A percentile compares a stretch with the other conserved stretches of the same genome.
Evolutionary conservation across 2,329 filamentous ascomycete genomes (phyloP).

Genomic region (Sclerotinia glacialis): DNA sequence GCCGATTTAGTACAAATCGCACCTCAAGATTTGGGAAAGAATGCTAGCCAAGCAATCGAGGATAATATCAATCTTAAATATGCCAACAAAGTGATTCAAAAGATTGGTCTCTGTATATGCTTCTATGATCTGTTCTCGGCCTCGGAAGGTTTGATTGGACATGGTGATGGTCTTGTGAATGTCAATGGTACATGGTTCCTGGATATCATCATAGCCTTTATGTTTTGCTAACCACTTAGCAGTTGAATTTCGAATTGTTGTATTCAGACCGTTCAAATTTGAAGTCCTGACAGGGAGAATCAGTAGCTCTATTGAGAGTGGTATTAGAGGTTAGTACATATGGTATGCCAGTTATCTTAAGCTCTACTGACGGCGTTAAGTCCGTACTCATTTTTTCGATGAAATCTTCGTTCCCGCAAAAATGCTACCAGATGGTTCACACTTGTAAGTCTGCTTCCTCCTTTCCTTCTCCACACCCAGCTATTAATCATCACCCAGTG

Average conservation of each 20-base stretch:
- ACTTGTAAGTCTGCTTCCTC: constrained; percentile 62
- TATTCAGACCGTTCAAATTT: constrained; percentile 94
- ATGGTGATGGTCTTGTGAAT: constrained; percentile 88
- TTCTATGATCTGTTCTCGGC: constrained; percentile 87
- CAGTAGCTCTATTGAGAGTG: constrained; percentile 66
- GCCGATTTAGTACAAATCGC: constrained; percentile 91
- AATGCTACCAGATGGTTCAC: constrained; percentile 70
- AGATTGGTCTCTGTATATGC: constrained; percentile 88
- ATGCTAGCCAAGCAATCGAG: constrained; percentile 80
- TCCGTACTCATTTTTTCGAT: constrained; percentile 89
- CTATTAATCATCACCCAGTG: constrained; percentile 47
- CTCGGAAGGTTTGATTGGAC: constrained; percentile 90
- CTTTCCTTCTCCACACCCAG: constrained; percentile 1
- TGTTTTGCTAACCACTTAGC: constrained; percentile 18
- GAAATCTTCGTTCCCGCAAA: constrained; percentile 79
- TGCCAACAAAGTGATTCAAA: constrained; percentile 91
- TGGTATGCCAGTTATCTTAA: not conserved
- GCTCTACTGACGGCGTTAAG: constrained; percentile 41
- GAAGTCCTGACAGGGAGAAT: constrained; percentile 88
- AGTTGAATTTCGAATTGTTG: constrained; percentile 91
- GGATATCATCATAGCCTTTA: not conserved
- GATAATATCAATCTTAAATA: constrained; percentile 98
- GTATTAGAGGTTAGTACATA: constrained; percentile 61
- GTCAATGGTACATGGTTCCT: constrained; percentile 68
- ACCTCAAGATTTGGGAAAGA: constrained; percentile 82